Conservation (phyloP, 1,284 basidiomycete genomes). For the Cryptococcus jaspeensis region DNA sequence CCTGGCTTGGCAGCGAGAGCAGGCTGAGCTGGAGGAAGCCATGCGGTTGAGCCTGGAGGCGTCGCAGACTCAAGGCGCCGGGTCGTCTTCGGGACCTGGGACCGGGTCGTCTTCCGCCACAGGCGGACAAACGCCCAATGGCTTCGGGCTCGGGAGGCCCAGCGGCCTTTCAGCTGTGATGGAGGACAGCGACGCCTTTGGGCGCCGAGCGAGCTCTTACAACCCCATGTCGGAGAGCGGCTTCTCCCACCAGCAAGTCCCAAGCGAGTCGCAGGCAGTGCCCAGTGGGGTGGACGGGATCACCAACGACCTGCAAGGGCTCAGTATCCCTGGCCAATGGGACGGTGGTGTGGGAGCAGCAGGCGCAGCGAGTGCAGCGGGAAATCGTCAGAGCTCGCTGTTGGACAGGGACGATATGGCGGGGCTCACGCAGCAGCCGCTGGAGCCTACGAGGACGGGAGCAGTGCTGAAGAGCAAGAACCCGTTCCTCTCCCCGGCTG, state of each 20-base stretch:
- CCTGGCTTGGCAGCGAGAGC: conserved; percentile 32
- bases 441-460: conserved; percentile 27
- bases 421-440: conserved; percentile 5
- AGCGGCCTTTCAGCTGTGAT: no score
- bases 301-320: conserved; percentile 7
- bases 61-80: conserved; percentile 17
- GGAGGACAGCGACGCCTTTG: no score
- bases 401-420: conserved; percentile 17
- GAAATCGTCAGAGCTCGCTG: not conserved
- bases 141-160: no score
- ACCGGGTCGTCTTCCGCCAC: no score
- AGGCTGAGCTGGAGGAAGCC: conserved; percentile 41
- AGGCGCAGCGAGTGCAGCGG: not conserved
- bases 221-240: no score
- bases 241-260: no score
- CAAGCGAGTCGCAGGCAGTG: no score
- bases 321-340: conserved; percentile 16
- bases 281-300: not conserved
- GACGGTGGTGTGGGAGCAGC: not conserved
- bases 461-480: conserved; percentile 40
- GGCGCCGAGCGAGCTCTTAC: no score
- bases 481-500: conserved; percentile 61
- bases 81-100: not conserved
- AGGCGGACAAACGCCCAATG: no score
- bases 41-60: conserved; percentile 38